phyloP scores from a whole-genome alignment of 331 rosid genomes.

The Malus hybrid region DNA sequence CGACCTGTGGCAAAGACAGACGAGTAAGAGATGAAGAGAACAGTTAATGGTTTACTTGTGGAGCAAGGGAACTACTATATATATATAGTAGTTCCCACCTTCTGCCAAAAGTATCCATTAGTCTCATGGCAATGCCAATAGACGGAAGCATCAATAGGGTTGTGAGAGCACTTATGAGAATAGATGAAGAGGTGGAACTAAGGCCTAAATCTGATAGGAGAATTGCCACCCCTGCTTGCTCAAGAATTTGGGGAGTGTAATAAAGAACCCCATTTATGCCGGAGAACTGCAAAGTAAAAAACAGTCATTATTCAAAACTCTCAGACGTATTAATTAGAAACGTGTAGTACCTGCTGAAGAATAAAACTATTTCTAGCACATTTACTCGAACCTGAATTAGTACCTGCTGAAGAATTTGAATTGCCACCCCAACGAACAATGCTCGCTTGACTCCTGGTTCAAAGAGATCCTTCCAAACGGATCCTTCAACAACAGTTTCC shows the following conservation, averaged over 20 bases:
- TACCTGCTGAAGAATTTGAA: slow-evolving; percentile 26
- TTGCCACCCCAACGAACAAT: slow-evolving; percentile 15
- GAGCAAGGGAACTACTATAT: background rate
- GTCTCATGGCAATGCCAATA: slow-evolving; percentile 22
- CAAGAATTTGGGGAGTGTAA: slow-evolving; percentile 23
- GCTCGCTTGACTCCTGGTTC: slow-evolving; percentile 24
- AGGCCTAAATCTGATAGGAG: slow-evolving; percentile 15
- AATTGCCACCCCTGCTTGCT: slow-evolving; percentile 24
- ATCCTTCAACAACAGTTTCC: slow-evolving; percentile 6
- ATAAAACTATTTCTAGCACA: background rate
- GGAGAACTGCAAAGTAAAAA: slow-evolving; percentile 8
- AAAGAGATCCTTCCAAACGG: slow-evolving; percentile 14
- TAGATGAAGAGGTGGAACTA: slow-evolving; percentile 16
- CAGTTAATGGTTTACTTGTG: background rate
- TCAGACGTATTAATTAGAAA: too few species aligned
- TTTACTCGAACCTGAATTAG: background rate
- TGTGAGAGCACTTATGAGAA: slow-evolving; percentile 22
- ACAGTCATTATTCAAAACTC: background rate
- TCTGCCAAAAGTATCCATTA: slow-evolving; percentile 18
- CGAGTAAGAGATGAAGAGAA: background rate
- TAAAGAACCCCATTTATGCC: slow-evolving; percentile 26
- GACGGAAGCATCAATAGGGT: slow-evolving; percentile 27
- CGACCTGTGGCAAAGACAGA: background rate
- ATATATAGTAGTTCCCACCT: background rate
- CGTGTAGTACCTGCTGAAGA: too few species aligned